Conservation (phyloP, 169 alveolate species). For the Plasmodium blacklocki region DNA sequence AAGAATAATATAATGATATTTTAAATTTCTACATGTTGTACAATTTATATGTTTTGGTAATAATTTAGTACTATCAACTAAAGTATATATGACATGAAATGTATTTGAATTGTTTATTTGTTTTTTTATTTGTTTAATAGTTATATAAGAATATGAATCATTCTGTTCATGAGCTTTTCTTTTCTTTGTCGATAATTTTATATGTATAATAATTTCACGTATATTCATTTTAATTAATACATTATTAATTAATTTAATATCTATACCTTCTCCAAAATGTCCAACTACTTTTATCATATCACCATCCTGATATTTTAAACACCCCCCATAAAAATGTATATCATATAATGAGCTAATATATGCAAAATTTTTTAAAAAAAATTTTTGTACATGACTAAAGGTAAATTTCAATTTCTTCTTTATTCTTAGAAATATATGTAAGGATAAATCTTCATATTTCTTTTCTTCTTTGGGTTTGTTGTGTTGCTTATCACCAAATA, state of each 20-base stretch:
- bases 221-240: constrained; percentile 41
- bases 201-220: constrained; percentile 37
- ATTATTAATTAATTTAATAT: constrained; percentile 36
- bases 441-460: constrained; percentile 70
- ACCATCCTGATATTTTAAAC: constrained; percentile 23
- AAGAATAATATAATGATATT: constrained; percentile 60
- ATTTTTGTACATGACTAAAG: constrained; percentile 26
- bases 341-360: constrained; percentile 20
- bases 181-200: constrained; percentile 46
- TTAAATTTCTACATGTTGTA: constrained; percentile 34
- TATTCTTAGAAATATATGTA: constrained; percentile 53
- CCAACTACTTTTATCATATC: constrained; percentile 49
- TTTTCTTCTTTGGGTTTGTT: constrained; percentile 25
- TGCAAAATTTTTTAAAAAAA: constrained; percentile 19
- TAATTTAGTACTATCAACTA: constrained; percentile 47
- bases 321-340: constrained; percentile 66
- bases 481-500: constrained; percentile 35
- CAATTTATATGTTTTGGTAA: constrained; percentile 28
- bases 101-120: constrained; percentile 18
- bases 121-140: constrained; percentile 25
- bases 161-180: background rate
- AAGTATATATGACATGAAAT: constrained; percentile 35
- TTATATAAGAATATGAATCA: constrained; percentile 3
- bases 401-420: constrained; percentile 24
- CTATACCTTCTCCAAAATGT: constrained; percentile 69